A percentile compares a stretch with the other conserved stretches of the same genome.
phyloP scores from a whole-genome alignment of 768 basidiomycete genomes.

The Rickenella mellea region DNA sequence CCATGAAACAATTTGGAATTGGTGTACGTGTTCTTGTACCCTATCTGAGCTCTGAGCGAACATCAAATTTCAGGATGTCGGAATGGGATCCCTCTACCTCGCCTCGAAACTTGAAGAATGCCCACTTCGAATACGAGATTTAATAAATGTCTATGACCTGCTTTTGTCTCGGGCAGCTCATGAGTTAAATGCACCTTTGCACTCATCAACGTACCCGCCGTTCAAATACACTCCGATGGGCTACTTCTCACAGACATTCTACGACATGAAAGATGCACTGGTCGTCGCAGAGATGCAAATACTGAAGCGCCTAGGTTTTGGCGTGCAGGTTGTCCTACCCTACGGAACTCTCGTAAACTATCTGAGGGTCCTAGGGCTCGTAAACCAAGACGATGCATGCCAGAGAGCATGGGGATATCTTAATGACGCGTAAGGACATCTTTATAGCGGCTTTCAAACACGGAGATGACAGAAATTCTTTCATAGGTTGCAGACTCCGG shows the following conservation, averaged over 20 bases:
- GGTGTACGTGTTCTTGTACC: conserved; percentile 46
- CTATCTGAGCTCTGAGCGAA: background rate
- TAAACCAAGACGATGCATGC: conserved; percentile 58
- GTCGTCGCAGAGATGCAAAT: conserved; percentile 97
- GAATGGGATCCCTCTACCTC: conserved; percentile 82
- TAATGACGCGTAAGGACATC: conserved; percentile 78
- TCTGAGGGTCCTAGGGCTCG: conserved; percentile 80
- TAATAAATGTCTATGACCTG: conserved; percentile 90
- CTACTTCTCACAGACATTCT: conserved; percentile 83
- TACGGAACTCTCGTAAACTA: conserved; percentile 96
- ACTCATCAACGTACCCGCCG: conserved; percentile 13
- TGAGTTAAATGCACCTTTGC: conserved; percentile 27
- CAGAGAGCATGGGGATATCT: conserved; percentile 87
- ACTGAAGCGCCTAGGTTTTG: conserved; percentile 90
- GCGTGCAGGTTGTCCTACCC: conserved; percentile 86
- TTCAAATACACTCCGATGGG: conserved; percentile 79
- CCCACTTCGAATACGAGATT: conserved; percentile 82
- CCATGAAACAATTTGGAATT: conserved; percentile 90
- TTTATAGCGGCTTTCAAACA: conserved; percentile 4
- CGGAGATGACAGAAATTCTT: conserved; percentile 1
- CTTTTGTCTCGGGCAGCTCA: conserved; percentile 69
- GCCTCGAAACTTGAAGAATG: conserved; percentile 92
- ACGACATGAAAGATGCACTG: conserved; percentile 88
- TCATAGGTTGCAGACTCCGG: conserved; percentile 86
- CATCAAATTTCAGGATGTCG: conserved; percentile 51